Evolutionary conservation across 441 rosid genomes (phyloP), one percentile per base, ranked within the genome.

Genomic region (Manihot esculenta): DNA sequence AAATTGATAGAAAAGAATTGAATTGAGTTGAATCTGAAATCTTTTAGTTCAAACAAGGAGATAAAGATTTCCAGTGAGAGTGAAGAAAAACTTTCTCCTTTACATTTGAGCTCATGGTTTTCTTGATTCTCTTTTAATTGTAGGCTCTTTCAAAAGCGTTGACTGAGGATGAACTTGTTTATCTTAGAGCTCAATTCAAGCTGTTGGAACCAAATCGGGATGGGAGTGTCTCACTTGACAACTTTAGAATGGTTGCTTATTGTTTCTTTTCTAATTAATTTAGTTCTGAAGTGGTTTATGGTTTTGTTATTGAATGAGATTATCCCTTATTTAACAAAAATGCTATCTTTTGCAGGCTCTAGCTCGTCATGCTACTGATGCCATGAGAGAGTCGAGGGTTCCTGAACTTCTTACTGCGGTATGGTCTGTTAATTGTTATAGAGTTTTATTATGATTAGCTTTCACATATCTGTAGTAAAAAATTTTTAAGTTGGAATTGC

Each of bases 81-180:
- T 55, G 33, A 21, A 15, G 63, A 18, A 27, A n/a, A 49, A 64
- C 51, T 18, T 55, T 62, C 14, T 65, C 14, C 7, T 10, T 41
- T 21, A 18, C 50, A 33, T 42, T 58, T 50, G 49, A 21, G 64
- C 71, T 62, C 54, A 56, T 57, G 2, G 44, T 68, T 51, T 20
- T 57, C 33, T 66, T 61, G 45, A 44, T 71, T 45, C 17, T 26
- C 27, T 53, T 74, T 12, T 64, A 41, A 74, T 58, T 79, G 76
- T 72, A 94, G 97, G 89, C 97, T 41, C 88, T 93, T 66, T 86
- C 96, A 14, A 93, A 91, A 80, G 94, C 94, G 41, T 86, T 91
- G 83, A 78, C 94, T 0, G 96, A 87, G 76, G 88, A 88, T 53
- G 94, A 91, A 82, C 81, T 91, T 75, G 82, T 87, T 53, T 91